phyloP scores from a whole-genome alignment of 345 rosid genomes.

The Ceriops tagal region DNA sequence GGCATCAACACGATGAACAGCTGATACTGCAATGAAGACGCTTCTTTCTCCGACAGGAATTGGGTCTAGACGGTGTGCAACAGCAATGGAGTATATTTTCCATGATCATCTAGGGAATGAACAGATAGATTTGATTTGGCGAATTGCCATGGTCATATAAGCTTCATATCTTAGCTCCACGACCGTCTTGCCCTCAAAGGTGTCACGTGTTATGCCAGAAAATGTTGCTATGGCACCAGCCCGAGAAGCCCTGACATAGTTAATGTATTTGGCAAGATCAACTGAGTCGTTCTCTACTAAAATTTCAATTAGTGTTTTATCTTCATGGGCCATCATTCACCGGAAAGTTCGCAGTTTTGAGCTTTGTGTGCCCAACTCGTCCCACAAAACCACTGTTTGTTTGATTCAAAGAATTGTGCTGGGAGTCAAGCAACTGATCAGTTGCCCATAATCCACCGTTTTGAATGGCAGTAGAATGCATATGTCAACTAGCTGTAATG shows the following conservation, averaged over 20 bases:
- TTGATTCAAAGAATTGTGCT: neutral
- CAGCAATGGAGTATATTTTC: constrained; percentile 64
- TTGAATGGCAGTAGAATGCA: too few relatives aligned
- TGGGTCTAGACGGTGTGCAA: constrained; percentile 69
- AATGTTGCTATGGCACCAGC: constrained; percentile 32
- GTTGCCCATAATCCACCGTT: neutral
- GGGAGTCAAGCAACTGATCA: neutral
- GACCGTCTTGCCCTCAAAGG: constrained; percentile 69
- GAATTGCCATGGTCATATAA: constrained; percentile 76
- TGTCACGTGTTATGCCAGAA: constrained; percentile 27
- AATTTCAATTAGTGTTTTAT: constrained; percentile 23
- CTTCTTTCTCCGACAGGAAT: constrained; percentile 89
- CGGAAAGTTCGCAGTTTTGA: neutral
- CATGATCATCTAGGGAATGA: constrained; percentile 60
- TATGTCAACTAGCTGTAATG: neutral
- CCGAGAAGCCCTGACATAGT: constrained; percentile 26
- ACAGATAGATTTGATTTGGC: constrained; percentile 56
- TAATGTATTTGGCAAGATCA: constrained; percentile 24
- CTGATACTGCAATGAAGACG: constrained; percentile 74
- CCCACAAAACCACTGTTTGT: neutral
- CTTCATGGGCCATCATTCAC: constrained; percentile 19
- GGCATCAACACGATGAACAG: constrained; percentile 78
- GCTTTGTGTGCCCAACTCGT: neutral
- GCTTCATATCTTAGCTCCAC: constrained; percentile 86
- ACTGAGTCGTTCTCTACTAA: constrained; percentile 18